Conservation (phyloP, 2,329 filamentous ascomycete species). For the Coleophoma eucalyptorum region DNA sequence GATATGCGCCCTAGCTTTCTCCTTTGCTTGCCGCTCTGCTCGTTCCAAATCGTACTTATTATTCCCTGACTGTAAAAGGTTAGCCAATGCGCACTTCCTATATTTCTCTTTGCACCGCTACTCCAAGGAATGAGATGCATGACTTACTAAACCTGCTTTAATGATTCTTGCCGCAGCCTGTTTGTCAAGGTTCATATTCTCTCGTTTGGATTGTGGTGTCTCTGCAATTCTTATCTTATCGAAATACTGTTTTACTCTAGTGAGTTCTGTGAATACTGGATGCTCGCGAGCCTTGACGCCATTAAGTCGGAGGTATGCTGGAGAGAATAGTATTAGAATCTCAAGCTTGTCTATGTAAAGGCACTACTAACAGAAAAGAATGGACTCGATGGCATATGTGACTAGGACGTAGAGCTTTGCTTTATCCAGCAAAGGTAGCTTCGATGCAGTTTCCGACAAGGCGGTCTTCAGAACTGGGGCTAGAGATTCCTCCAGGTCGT, state of each 20-base stretch:
- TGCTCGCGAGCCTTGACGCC: constrained; percentile 81
- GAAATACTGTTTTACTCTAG: constrained; percentile 86
- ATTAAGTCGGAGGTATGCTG: constrained; percentile 74
- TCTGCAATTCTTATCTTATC: constrained; percentile 83
- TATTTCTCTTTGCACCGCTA: not conserved
- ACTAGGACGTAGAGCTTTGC: constrained; percentile 89
- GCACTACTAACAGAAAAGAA: constrained; percentile 69
- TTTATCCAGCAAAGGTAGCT: constrained; percentile 88
- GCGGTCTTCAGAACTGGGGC: constrained; percentile 65
- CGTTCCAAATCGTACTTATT: constrained; percentile 45
- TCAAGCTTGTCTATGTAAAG: too few relatives aligned
- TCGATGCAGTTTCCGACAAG: constrained; percentile 66
- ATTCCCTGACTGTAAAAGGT: constrained; percentile 30
- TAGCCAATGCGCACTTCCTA: too few relatives aligned
- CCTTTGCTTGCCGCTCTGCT: constrained; percentile 44
- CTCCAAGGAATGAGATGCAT: not conserved
- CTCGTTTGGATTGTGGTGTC: constrained; percentile 50
- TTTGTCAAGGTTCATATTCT: constrained; percentile 58
- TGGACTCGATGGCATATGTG: constrained; percentile 85
- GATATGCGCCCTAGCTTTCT: constrained; percentile 43
- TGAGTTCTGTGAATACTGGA: constrained; percentile 80
- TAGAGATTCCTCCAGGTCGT: constrained; percentile 71
- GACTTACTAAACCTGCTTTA: constrained; percentile 69
- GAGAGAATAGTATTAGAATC: not conserved
- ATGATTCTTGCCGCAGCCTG: constrained; percentile 79